Percentiles rank a stretch among this genome's conserved stretches.
phyloP scores from a whole-genome alignment of 306 rosid genomes.

The Mucuna pruriens region DNA sequence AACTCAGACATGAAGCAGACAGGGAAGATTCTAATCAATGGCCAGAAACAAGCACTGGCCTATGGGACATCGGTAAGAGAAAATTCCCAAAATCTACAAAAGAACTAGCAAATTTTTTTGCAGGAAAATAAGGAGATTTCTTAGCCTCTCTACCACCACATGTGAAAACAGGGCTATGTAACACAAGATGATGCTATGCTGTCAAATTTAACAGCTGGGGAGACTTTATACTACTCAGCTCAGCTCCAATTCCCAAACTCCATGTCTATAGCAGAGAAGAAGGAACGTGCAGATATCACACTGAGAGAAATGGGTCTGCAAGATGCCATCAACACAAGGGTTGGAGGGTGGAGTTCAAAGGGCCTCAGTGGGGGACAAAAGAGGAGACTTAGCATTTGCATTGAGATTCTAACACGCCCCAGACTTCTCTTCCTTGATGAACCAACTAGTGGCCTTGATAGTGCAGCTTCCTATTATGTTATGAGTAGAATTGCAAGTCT shows the following conservation, averaged over 20 bases:
- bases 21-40: constrained; percentile 68
- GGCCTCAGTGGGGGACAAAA: constrained; percentile 75
- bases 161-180: constrained; percentile 61
- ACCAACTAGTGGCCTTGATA: constrained; percentile 83
- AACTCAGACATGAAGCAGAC: constrained; percentile 53
- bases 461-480: constrained; percentile 77
- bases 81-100: background rate
- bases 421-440: constrained; percentile 79
- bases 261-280: constrained; percentile 66
- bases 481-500: constrained; percentile 58
- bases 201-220: constrained; percentile 60
- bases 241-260: constrained; percentile 65
- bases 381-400: constrained; percentile 80
- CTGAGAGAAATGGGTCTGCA: constrained; percentile 72
- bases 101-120: background rate
- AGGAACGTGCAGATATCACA: constrained; percentile 57
- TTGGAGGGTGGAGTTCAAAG: constrained; percentile 62
- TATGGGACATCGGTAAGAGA: constrained; percentile 69
- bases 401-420: constrained; percentile 67
- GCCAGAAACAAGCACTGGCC: constrained; percentile 59
- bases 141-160: background rate
- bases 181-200: constrained; percentile 70
- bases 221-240: constrained; percentile 66
- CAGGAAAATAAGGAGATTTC: background rate
- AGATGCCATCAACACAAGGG: constrained; percentile 60